Evolutionary conservation across 1,139 yeast species (phyloP).

Genomic region (Candida sojae): DNA sequence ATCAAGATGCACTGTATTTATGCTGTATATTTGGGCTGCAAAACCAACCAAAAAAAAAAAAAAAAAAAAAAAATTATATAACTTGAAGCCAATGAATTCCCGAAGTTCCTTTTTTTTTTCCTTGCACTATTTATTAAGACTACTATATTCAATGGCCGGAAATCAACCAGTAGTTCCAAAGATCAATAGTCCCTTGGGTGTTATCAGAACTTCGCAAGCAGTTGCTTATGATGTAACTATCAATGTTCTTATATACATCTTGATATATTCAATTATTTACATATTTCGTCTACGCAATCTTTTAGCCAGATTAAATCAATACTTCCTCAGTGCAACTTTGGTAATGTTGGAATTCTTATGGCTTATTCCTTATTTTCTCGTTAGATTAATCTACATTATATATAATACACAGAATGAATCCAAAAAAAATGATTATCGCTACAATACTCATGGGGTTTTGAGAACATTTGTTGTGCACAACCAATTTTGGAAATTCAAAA

Average conservation of each 20-base stretch:
- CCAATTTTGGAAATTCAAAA: slow-evolving; percentile 10
- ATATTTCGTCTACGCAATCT: slow-evolving; percentile 9
- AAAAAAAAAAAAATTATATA: not conserved
- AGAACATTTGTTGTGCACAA: slow-evolving; percentile 10
- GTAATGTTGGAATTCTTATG: slow-evolving; percentile 5
- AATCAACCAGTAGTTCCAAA: slow-evolving; percentile 5
- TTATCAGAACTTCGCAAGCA: slow-evolving; percentile 7
- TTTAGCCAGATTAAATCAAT: slow-evolving; percentile 1
- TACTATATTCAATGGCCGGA: not conserved
- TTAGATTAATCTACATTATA: slow-evolving; percentile 9
- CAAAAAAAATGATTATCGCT: slow-evolving; percentile 9
- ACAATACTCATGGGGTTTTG: slow-evolving; percentile 12
- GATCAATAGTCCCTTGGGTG: slow-evolving; percentile 6
- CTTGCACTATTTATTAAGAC: not conserved
- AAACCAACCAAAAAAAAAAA: slow-evolving; percentile 1
- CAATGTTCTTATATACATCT: slow-evolving; percentile 9
- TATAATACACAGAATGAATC: slow-evolving; percentile 7
- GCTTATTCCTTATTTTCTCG: slow-evolving; percentile 7
- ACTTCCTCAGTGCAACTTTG: slow-evolving; percentile 1
- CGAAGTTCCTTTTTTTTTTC: not conserved
- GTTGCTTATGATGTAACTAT: slow-evolving; percentile 9
- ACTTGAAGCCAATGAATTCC: not conserved
- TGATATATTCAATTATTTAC: slow-evolving; percentile 7
- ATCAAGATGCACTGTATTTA: not conserved
- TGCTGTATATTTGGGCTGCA: slow-evolving; percentile 6